These are phyloP conservation scores for Pseudogymnoascus verrucosus DNA, from an alignment of 2,329 filamentous ascomycete genomes.

Conservation along the genomic window DNA sequence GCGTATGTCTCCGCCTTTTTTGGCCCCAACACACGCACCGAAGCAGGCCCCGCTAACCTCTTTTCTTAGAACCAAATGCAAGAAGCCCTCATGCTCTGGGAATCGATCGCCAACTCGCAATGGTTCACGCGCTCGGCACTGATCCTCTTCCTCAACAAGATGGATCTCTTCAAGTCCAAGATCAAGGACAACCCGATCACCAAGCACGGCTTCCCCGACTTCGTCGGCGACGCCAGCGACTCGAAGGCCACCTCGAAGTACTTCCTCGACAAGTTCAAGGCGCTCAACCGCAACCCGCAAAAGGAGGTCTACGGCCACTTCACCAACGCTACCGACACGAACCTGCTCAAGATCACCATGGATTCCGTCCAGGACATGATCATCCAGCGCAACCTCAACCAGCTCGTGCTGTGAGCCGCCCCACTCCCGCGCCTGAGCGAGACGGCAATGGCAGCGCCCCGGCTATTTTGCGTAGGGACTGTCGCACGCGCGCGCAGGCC, in stretches of 20 bases:
- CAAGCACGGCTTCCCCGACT: slow-evolving; percentile 70
- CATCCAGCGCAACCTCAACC: slow-evolving; percentile 74
- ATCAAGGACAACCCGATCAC: slow-evolving; percentile 62
- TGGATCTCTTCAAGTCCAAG: slow-evolving; percentile 77
- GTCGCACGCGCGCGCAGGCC: neutral
- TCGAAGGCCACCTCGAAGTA: slow-evolving; percentile 71
- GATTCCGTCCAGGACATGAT: slow-evolving; percentile 81
- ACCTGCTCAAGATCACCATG: slow-evolving; percentile 80
- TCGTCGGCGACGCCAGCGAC: slow-evolving; percentile 62
- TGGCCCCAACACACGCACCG: neutral
- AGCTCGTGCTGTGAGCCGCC: slow-evolving; percentile 56
- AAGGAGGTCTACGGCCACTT: slow-evolving; percentile 52
- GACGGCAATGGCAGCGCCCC: neutral
- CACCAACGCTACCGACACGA: slow-evolving; percentile 57
- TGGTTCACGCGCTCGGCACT: slow-evolving; percentile 79
- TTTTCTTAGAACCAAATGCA: slow-evolving; percentile 74
- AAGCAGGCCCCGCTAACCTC: neutral
- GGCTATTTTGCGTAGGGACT: neutral
- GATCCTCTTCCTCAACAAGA: slow-evolving; percentile 82
- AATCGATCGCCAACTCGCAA: slow-evolving; percentile 76
- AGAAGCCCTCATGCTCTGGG: slow-evolving; percentile 79
- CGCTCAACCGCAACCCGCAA: slow-evolving; percentile 57
- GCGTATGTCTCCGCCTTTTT: slow-evolving; percentile 49
- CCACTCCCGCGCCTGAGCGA: neutral
- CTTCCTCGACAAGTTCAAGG: slow-evolving; percentile 73